A percentile compares a stretch with the other conserved stretches of the same genome.
Conservation (phyloP, 2,329 filamentous ascomycete genomes). For the Pseudogymnoascus sp. region DNA sequence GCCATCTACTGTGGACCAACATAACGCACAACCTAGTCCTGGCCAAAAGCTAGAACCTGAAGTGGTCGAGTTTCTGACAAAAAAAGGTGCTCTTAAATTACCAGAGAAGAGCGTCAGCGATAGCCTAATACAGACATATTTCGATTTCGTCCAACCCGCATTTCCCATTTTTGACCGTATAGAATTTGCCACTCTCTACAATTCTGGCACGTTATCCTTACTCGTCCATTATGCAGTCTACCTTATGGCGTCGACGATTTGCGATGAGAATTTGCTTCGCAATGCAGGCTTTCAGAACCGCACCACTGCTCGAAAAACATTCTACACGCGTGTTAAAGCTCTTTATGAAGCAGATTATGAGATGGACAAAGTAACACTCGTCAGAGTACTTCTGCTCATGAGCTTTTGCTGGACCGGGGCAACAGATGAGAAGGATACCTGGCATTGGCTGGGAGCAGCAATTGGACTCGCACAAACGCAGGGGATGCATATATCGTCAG, state of each 20-base stretch:
- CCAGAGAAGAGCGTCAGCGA: too few relatives aligned
- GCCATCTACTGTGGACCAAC: too few relatives aligned
- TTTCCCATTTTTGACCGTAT: too few relatives aligned
- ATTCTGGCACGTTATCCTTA: too few relatives aligned
- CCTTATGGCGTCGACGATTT: constrained; percentile 20
- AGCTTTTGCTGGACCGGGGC: constrained; percentile 48
- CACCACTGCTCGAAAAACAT: constrained; percentile 41
- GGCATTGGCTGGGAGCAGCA: constrained; percentile 44
- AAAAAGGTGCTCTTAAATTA: too few relatives aligned
- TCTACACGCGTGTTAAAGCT: constrained; percentile 43
- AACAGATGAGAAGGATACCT: constrained; percentile 40
- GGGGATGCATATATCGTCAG: constrained; percentile 34
- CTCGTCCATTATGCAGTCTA: too few relatives aligned
- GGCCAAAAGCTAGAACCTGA: too few relatives aligned
- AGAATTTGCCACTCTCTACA: too few relatives aligned
- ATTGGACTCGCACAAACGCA: constrained; percentile 45
- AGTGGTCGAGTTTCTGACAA: too few relatives aligned
- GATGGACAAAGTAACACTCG: constrained; percentile 40
- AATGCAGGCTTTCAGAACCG: constrained; percentile 42
- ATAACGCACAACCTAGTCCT: too few relatives aligned
- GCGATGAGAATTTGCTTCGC: constrained; percentile 38
- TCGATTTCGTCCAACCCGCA: too few relatives aligned
- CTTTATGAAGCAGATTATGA: constrained; percentile 48
- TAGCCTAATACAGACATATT: too few relatives aligned
- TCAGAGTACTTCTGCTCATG: constrained; percentile 46